Conservation (phyloP, 768 basidiomycete species). For the Calvatia gigantea region DNA sequence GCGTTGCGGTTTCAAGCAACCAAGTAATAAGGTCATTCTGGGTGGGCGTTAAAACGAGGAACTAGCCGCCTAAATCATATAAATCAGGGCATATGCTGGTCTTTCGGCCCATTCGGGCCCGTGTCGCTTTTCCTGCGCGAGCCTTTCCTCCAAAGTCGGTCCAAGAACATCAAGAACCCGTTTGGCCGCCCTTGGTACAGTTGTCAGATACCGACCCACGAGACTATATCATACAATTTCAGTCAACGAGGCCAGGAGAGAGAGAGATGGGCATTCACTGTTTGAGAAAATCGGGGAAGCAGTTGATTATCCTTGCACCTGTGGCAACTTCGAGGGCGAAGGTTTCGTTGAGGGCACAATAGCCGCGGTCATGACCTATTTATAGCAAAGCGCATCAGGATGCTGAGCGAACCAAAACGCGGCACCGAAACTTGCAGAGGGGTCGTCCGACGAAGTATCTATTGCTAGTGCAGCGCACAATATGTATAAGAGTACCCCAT, state of each 20-base stretch:
- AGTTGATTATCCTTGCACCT: slow-evolving; percentile 16
- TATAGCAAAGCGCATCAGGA: background rate
- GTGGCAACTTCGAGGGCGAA: slow-evolving; percentile 25
- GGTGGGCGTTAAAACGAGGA: background rate
- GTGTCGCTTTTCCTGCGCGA: background rate
- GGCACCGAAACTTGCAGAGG: slow-evolving; percentile 34
- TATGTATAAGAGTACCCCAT: slow-evolving; percentile 21
- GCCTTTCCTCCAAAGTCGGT: slow-evolving; percentile 14
- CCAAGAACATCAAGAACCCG: slow-evolving; percentile 5
- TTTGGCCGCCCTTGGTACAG: slow-evolving; percentile 7
- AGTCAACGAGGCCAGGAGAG: background rate
- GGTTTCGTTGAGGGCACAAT: slow-evolving; percentile 26
- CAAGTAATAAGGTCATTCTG: slow-evolving; percentile 21
- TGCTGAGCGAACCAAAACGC: background rate
- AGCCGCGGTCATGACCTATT: slow-evolving; percentile 36
- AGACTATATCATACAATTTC: background rate
- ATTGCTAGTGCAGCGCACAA: slow-evolving; percentile 40
- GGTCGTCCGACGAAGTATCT: slow-evolving; percentile 48
- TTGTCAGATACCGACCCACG: slow-evolving; percentile 13
- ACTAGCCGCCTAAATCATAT: background rate
- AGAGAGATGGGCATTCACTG: slow-evolving; percentile 18
- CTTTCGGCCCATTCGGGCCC: no score
- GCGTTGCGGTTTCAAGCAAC: slow-evolving; percentile 23
- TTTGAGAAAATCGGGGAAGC: slow-evolving; percentile 29
- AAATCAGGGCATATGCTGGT: background rate